These are phyloP conservation scores for Marvania coccoides DNA, from an alignment of 139 green algal species.

Conservation along the genomic window DNA sequence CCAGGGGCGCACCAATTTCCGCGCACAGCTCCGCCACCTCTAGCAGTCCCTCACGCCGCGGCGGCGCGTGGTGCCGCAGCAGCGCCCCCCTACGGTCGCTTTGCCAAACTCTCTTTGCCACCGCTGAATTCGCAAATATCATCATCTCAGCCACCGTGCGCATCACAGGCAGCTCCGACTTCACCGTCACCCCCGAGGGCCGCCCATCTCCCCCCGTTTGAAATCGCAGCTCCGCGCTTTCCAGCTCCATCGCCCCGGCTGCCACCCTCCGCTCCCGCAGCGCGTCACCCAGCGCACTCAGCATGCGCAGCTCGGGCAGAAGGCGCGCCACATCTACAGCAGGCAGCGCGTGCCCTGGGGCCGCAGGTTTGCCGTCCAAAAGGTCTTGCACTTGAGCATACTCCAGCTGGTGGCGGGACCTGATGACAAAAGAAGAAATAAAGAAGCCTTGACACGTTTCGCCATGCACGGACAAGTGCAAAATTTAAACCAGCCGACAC, in stretches of 20 bases:
- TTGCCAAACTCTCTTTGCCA: slow-evolving; percentile 66
- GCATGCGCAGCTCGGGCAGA: slow-evolving; percentile 4
- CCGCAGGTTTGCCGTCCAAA: slow-evolving; percentile 23
- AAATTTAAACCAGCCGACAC: too few species aligned
- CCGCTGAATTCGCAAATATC: slow-evolving; percentile 83
- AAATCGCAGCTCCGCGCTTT: slow-evolving; percentile 91
- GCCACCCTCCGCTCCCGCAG: slow-evolving; percentile 41
- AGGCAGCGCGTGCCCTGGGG: slow-evolving; percentile 23
- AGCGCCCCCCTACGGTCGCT: slow-evolving; percentile 62
- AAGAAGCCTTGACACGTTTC: too few species aligned
- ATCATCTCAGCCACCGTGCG: slow-evolving; percentile 98
- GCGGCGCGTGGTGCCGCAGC: slow-evolving; percentile 68
- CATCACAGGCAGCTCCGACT: slow-evolving; percentile 81
- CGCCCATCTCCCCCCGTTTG: slow-evolving; percentile 71
- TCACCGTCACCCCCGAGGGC: slow-evolving; percentile 75
- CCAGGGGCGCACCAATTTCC: neutral
- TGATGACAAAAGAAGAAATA: too few species aligned
- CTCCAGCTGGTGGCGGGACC: slow-evolving; percentile 53
- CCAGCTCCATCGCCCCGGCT: slow-evolving; percentile 77
- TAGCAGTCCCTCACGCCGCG: slow-evolving; percentile 13
- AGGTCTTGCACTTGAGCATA: slow-evolving; percentile 69
- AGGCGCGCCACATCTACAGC: neutral
- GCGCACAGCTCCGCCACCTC: slow-evolving; percentile 4
- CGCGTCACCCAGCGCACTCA: slow-evolving; percentile 3
- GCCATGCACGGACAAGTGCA: neutral